Base-by-base conservation (phyloP, 352 stramenopile genomes). In the Phytophthora fragariaefolia region DNA sequence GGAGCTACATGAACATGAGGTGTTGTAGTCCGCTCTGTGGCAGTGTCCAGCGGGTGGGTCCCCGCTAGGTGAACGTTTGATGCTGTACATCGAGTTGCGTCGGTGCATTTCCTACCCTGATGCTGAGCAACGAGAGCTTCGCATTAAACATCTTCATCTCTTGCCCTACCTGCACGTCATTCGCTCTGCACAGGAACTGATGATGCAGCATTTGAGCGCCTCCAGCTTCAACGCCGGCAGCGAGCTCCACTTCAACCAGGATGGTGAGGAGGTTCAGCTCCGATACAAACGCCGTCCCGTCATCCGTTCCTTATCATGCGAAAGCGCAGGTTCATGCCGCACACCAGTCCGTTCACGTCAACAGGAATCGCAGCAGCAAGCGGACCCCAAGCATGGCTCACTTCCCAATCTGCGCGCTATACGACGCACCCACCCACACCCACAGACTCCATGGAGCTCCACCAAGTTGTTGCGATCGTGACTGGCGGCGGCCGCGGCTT, bases 401-500 rank as follows among this genome's bases (percentile, higher is more conserved):
- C 36, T 72, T 72, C 28, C 40, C 30, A 72, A 72, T 68, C 17
- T 7, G 17, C 30, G 40, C 20, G 15, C n/a, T n/a, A n/a, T n/a
- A n/a, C 30, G 46, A 46, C 8, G 27, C 30, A 46, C 40, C 6
- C 17, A 18, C 34, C 2, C 34, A 20, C 9, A 58, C 4, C 13
- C n/a, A 49, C 9, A n/a, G n/a, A n/a, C n/a, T n/a, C n/a, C 15
- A 95, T 95, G 85, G 74, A 93, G 63, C 70, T 88, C 50, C 71
- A 71, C 51, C 62, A 93, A 13, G 70, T 71, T 42, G 74, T 89
- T 46, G 83, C 73, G 17, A 90, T 95, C 58, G 74, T 95, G 52
- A 95, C 87, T 28, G 87, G 87, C 60, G 85, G 74, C 22, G 85
- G 77, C 12, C 71, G 67, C 2, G 87, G 87, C 64, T 90, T 93